phyloP scores from a whole-genome alignment of 176 grass and related monocot genomes.

The Oryza australiensis region DNA sequence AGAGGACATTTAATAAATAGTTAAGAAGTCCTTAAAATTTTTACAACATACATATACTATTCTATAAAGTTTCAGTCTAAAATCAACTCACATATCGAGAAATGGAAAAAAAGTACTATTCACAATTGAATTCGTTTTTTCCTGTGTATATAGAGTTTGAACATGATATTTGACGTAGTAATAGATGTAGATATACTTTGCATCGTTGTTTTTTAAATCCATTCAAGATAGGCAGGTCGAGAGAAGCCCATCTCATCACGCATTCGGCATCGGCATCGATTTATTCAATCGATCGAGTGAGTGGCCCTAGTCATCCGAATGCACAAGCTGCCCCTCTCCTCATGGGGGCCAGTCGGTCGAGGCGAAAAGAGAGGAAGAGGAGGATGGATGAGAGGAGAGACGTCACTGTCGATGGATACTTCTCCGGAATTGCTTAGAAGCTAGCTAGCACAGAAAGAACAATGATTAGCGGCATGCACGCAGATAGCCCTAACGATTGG shows the following conservation, averaged over 20 bases:
- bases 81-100: no score
- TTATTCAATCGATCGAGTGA: background rate
- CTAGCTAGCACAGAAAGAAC: conserved; percentile 14
- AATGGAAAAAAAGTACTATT: no score
- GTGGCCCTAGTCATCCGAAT: background rate
- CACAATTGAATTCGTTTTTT: no score
- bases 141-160: no score
- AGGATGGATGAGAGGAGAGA: background rate
- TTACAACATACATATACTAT: no score
- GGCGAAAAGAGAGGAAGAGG: background rate
- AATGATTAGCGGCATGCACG: background rate
- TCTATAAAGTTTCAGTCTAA: no score
- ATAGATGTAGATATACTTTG: no score
- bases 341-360: background rate
- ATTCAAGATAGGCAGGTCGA: no score
- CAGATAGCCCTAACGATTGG: background rate
- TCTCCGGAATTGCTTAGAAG: background rate
- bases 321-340: background rate
- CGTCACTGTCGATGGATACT: background rate
- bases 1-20: no score
- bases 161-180: no score
- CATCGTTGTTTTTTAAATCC: no score
- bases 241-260: background rate
- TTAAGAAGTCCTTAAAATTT: no score
- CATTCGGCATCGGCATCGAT: background rate